A percentile compares a stretch with the other conserved stretches of the same genome.
Evolutionary conservation across 1,139 yeast genomes (phyloP).

Genomic region (Candida pseudocylindracea): DNA sequence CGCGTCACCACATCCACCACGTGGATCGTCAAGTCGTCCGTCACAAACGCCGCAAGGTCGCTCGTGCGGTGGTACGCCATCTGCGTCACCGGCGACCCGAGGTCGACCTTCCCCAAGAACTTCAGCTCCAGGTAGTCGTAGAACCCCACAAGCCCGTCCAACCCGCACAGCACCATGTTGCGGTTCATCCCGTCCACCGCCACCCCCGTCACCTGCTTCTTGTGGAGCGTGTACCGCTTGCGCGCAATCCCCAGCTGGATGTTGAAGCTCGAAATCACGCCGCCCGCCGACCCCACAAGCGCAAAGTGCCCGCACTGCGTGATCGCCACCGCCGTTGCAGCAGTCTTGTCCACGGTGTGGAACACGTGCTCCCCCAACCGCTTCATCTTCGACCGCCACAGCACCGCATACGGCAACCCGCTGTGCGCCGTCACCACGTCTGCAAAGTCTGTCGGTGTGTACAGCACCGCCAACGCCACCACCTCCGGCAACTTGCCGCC

Average conservation of each 20-base stretch:
- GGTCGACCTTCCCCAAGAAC: conserved; percentile 40
- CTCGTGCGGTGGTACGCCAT: conserved; percentile 64
- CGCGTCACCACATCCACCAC: conserved; percentile 69
- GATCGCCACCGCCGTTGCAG: conserved; percentile 62
- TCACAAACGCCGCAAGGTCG: conserved; percentile 64
- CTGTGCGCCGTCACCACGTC: conserved; percentile 77
- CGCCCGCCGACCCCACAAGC: conserved; percentile 73
- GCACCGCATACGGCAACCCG: conserved; percentile 64
- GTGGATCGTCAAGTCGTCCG: conserved; percentile 72
- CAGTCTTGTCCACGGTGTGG: conserved; percentile 53
- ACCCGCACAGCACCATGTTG: conserved; percentile 66
- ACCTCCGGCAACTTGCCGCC: conserved; percentile 42
- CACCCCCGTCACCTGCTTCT: conserved; percentile 69
- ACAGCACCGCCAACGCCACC: conserved; percentile 43
- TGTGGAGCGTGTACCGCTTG: conserved; percentile 44
- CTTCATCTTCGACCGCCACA: conserved; percentile 76
- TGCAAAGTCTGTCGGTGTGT: too few species aligned
- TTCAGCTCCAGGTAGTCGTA: conserved; percentile 63
- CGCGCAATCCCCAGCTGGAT: conserved; percentile 75
- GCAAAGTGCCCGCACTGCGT: conserved; percentile 95
- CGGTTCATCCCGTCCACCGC: conserved; percentile 81
- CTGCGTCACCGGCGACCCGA: conserved; percentile 60
- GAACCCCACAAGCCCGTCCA: conserved; percentile 80
- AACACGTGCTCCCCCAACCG: conserved; percentile 61
- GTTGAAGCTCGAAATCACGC: conserved; percentile 78